phyloP scores from a whole-genome alignment of 148 eudicot genomes.

The Heliamphora exappendiculata region DNA sequence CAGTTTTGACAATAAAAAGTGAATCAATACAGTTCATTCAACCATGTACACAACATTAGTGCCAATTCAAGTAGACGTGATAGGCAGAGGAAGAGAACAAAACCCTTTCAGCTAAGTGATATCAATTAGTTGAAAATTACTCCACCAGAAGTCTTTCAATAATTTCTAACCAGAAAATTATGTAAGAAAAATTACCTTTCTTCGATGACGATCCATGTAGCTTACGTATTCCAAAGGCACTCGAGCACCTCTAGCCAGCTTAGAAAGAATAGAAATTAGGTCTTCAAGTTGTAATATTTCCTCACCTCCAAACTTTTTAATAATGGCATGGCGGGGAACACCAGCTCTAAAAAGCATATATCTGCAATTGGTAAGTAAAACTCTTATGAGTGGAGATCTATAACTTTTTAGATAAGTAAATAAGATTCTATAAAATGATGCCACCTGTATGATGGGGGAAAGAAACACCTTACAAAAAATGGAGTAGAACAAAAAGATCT shows the following conservation, averaged over 20 bases:
- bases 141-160: not conserved
- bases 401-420: too few species aligned
- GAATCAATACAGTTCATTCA: not conserved
- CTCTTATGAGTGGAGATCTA: not conserved
- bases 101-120: not conserved
- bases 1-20: not conserved
- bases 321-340: conserved; percentile 94
- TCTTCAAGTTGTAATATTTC: conserved; percentile 68
- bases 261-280: conserved; percentile 59
- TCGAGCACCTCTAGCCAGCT: conserved; percentile 72
- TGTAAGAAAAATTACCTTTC: conserved; percentile 48
- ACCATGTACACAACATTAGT: not conserved
- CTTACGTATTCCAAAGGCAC: conserved; percentile 87
- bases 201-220: conserved; percentile 69
- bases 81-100: not conserved
- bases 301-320: conserved; percentile 78
- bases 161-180: not conserved
- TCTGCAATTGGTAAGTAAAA: conserved; percentile 29
- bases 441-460: too few species aligned
- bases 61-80: not conserved
- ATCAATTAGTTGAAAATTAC: not conserved
- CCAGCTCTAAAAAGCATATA: conserved; percentile 93
- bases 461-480: too few species aligned
- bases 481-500: too few species aligned
- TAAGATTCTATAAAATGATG: too few species aligned